Conservation (phyloP, 106 monocot species). For the Posidonia australis region DNA sequence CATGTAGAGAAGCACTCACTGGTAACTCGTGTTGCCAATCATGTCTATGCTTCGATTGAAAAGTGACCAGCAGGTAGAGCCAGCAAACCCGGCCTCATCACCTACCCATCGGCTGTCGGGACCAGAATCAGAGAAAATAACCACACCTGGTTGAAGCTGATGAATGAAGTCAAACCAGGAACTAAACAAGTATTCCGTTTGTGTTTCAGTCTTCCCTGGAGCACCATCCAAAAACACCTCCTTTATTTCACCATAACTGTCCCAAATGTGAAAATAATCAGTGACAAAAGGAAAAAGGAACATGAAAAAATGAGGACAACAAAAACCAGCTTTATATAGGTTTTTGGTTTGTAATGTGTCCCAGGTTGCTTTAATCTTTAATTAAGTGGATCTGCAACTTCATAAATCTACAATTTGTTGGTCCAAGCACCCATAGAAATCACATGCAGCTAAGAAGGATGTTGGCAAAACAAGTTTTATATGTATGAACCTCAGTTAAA, state of each 20-base stretch:
- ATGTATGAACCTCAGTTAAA: not conserved
- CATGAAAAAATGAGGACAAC: not conserved
- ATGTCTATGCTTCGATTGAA: conserved; percentile 51
- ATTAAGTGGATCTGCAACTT: not conserved
- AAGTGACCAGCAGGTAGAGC: conserved; percentile 88
- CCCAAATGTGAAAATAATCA: conserved; percentile 4
- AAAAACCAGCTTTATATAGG: not conserved
- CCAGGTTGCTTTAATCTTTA: not conserved
- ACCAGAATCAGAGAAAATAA: conserved; percentile 88
- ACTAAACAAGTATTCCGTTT: conserved; percentile 68
- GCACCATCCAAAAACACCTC: conserved; percentile 95
- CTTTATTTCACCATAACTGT: conserved; percentile 79
- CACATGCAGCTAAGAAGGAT: no score
- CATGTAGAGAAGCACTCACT: conserved; percentile 27
- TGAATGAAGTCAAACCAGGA: conserved; percentile 83
- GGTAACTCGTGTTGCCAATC: conserved; percentile 42
- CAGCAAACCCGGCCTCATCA: conserved; percentile 63
- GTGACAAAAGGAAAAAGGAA: no score
- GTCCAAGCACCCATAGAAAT: not conserved
- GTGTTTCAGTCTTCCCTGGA: conserved; percentile 48
- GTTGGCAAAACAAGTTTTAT: no score
- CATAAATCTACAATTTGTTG: not conserved
- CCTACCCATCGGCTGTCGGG: conserved; percentile 84
- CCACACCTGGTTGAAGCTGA: conserved; percentile 74
- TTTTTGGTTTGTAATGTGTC: not conserved